A percentile compares a stretch with the other conserved stretches of the same genome.
Conservation (phyloP, 306 rosid species). For the Prunus mira region DNA sequence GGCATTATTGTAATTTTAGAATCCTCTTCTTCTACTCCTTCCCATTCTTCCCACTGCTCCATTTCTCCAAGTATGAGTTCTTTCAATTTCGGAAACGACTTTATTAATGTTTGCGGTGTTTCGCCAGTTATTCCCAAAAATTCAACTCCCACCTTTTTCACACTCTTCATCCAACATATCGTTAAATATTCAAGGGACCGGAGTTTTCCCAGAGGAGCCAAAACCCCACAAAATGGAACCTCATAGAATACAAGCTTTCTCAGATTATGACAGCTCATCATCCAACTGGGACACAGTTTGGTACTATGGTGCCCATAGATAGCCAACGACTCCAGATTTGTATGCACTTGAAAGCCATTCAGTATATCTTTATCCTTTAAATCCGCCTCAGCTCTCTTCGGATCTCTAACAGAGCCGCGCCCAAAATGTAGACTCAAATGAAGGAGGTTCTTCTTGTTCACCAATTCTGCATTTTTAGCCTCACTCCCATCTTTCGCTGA, state of each 20-base stretch:
- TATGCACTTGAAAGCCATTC: slow-evolving; percentile 3
- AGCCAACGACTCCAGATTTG: background rate
- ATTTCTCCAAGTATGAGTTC: rapidly evolving
- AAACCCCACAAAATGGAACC: background rate
- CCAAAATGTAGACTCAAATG: background rate
- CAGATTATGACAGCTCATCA: background rate
- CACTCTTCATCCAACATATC: rapidly evolving
- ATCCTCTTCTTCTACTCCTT: background rate
- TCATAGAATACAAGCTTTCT: rapidly evolving
- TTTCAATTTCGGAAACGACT: background rate
- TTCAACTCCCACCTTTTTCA: background rate
- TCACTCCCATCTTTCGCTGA: background rate
- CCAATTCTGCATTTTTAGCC: background rate
- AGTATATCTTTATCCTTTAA: background rate
- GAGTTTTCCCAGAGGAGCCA: background rate
- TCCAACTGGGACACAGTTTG: slow-evolving; percentile 1
- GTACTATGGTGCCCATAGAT: rapidly evolving
- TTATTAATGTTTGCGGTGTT: background rate
- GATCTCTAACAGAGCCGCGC: rapidly evolving
- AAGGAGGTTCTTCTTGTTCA: background rate
- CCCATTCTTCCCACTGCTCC: background rate
- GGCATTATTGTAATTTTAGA: slow-evolving; percentile 1
- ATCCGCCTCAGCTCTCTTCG: rapidly evolving
- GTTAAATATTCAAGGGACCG: background rate
- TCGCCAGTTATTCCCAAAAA: background rate